Percentiles rank a stretch among this genome's conserved stretches.
Evolutionary conservation across 345 rosid genomes (phyloP).

Genomic region (Cochlearia excelsa): DNA sequence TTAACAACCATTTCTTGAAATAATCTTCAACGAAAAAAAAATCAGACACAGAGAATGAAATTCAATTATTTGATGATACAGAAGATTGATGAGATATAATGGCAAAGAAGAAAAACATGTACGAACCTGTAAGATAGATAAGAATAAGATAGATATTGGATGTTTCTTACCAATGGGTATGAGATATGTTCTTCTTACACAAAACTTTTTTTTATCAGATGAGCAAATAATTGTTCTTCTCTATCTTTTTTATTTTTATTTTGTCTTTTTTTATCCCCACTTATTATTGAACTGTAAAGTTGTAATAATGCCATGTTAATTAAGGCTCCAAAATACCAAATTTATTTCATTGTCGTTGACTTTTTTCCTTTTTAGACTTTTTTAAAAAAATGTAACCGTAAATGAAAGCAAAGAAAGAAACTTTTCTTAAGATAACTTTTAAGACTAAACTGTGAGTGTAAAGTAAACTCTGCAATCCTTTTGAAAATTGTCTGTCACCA

Average conservation of each 20-base stretch:
- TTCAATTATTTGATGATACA: too few relatives aligned
- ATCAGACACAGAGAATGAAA: too few relatives aligned
- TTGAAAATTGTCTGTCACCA: constrained; percentile 12
- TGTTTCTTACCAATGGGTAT: too few relatives aligned
- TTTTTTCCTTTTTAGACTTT: not conserved
- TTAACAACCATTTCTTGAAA: too few relatives aligned
- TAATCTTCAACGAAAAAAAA: too few relatives aligned
- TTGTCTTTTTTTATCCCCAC: too few relatives aligned
- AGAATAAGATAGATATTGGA: too few relatives aligned
- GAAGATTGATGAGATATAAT: too few relatives aligned
- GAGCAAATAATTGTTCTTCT: constrained; percentile 20
- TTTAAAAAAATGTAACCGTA: not conserved
- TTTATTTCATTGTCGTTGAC: constrained; percentile 24
- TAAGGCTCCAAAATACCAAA: not conserved
- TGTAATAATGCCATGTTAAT: not conserved
- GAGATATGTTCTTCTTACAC: too few relatives aligned
- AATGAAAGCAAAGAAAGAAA: not conserved
- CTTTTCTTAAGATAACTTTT: constrained; percentile 3
- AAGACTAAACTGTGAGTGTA: constrained; percentile 25
- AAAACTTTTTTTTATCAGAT: constrained; percentile 10
- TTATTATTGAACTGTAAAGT: constrained; percentile 5
- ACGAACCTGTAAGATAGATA: too few relatives aligned
- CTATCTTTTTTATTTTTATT: not conserved
- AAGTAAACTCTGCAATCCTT: constrained; percentile 17
- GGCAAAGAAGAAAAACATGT: too few relatives aligned